phyloP scores from a whole-genome alignment of 331 rosid genomes.

The Telfairia occidentalis region DNA sequence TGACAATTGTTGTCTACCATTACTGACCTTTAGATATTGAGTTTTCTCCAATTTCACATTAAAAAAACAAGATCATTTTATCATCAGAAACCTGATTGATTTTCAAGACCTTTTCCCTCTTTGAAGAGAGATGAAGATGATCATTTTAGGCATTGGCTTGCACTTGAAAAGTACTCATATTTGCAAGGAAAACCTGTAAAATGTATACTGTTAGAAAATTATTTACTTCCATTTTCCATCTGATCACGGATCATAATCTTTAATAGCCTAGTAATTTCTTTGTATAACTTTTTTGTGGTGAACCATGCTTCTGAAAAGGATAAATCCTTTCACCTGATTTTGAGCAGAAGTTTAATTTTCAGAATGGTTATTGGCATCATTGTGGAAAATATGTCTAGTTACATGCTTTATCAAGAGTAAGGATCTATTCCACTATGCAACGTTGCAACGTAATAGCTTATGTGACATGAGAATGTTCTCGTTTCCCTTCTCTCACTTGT shows the following conservation, averaged over 20 bases:
- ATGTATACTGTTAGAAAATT: not conserved
- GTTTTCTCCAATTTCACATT: not conserved
- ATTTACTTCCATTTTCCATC: not conserved
- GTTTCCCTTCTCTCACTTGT: slow-evolving; percentile 8
- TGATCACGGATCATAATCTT: not conserved
- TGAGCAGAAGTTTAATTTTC: not conserved
- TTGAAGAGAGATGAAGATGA: not conserved
- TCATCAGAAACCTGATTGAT: not conserved
- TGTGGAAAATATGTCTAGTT: not conserved
- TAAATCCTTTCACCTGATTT: not conserved
- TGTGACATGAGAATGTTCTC: not conserved
- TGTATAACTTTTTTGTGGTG: not conserved
- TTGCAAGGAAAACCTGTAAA: not conserved
- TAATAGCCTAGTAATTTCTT: not conserved
- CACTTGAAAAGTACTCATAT: not conserved
- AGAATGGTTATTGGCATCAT: not conserved
- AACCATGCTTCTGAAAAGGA: not conserved
- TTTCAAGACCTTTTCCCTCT: not conserved
- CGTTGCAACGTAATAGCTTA: not conserved
- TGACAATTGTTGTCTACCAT: not conserved
- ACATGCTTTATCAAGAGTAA: not conserved
- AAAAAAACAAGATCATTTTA: not conserved
- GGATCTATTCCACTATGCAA: not conserved
- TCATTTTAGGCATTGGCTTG: not conserved
- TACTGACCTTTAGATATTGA: not conserved